Percentiles rank a stretch among this genome's conserved stretches.
Evolutionary conservation across 163 green algal genomes (phyloP).

Genomic region (Volvox carteri): DNA sequence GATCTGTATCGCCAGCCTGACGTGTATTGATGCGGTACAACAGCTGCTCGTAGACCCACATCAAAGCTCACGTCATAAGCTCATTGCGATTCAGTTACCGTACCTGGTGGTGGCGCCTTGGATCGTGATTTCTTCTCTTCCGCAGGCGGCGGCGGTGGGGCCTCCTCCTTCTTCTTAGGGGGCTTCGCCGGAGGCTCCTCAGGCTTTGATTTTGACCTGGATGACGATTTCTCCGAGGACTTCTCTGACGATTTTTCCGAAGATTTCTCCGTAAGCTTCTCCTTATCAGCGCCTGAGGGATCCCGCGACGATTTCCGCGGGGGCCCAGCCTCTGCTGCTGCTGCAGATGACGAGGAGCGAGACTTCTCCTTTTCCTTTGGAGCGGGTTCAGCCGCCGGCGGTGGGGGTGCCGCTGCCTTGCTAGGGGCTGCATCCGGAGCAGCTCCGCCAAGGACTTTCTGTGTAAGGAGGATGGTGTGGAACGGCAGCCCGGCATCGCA

Average conservation of each 20-base stretch:
- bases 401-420: background rate
- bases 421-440: background rate
- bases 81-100: too few species aligned
- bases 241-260: background rate
- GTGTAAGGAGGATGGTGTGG: background rate
- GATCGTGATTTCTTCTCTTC: slow-evolving; percentile 15
- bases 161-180: slow-evolving; percentile 36
- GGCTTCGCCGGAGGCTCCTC: slow-evolving; percentile 40
- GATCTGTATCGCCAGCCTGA: too few species aligned
- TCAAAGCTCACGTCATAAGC: too few species aligned
- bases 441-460: slow-evolving; percentile 45
- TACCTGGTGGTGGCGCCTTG: slow-evolving; percentile 23
- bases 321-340: background rate
- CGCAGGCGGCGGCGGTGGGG: background rate
- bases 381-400: background rate
- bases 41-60: too few species aligned
- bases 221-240: slow-evolving; percentile 20
- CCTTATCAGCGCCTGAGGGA: background rate
- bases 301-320: slow-evolving; percentile 35
- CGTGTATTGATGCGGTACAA: too few species aligned
- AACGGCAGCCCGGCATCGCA: background rate
- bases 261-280: background rate
- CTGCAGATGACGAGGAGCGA: background rate
- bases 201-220: background rate
- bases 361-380: slow-evolving; percentile 48